These are phyloP conservation scores for Malassezia sympodialis DNA, from an alignment of 1,284 basidiomycete genomes.

Conservation along the genomic window DNA sequence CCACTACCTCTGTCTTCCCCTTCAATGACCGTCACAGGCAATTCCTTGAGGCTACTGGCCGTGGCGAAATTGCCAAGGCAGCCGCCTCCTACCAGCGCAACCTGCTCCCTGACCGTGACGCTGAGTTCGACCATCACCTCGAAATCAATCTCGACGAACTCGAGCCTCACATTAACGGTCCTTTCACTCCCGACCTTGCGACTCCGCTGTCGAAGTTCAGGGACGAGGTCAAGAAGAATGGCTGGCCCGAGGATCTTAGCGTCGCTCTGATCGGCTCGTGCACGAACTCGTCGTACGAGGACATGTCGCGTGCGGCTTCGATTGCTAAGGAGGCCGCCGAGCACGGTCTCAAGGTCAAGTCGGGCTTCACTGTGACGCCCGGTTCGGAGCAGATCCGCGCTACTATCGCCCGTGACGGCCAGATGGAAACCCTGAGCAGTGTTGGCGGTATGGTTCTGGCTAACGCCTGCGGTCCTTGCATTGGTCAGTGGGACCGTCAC, in stretches of 20 bases:
- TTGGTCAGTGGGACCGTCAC: slow-evolving; percentile 95
- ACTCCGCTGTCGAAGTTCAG: slow-evolving; percentile 79
- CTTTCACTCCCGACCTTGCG: slow-evolving; percentile 58
- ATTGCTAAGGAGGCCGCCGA: slow-evolving; percentile 78
- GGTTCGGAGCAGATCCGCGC: slow-evolving; percentile 97
- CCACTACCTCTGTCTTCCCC: slow-evolving; percentile 96
- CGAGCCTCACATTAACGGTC: slow-evolving; percentile 98
- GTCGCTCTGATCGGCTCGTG: slow-evolving; percentile 96
- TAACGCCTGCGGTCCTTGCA: slow-evolving; percentile 97
- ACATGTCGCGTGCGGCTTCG: slow-evolving; percentile 93
- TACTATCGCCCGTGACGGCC: slow-evolving; percentile 90
- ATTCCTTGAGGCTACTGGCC: slow-evolving; percentile 88
- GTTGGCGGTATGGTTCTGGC: slow-evolving; percentile 89
- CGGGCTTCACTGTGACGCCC: slow-evolving; percentile 92
- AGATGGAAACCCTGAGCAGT: slow-evolving; percentile 74
- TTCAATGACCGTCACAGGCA: slow-evolving; percentile 89
- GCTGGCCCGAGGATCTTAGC: slow-evolving; percentile 93
- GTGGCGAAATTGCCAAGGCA: slow-evolving; percentile 75
- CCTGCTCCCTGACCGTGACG: slow-evolving; percentile 74
- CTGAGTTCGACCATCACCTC: slow-evolving; percentile 88
- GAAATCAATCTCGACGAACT: slow-evolving; percentile 92
- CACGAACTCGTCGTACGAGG: slow-evolving; percentile 99
- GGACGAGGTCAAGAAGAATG: slow-evolving; percentile 81
- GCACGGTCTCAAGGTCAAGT: slow-evolving; percentile 81
- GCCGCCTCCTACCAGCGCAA: slow-evolving; percentile 84